phyloP scores from a whole-genome alignment of 2,329 filamentous ascomycete genomes.

The Alternaria postmessia region DNA sequence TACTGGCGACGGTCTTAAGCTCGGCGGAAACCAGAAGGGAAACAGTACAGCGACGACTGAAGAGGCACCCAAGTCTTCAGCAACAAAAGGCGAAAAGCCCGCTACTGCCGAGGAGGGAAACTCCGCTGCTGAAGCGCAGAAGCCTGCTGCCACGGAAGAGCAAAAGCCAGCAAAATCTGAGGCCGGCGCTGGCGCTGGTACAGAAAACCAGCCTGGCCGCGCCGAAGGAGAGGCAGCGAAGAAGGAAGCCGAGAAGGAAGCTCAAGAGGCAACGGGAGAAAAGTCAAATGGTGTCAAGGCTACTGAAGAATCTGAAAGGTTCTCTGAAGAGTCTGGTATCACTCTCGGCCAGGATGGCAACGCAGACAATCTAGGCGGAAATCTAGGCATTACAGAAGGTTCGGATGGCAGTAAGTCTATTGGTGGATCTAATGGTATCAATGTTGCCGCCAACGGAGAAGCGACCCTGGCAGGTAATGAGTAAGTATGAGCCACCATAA shows the following conservation, averaged over 20 bases:
- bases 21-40: slow-evolving; percentile 24
- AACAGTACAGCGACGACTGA: slow-evolving; percentile 17
- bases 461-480: slow-evolving; percentile 35
- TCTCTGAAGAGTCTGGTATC: slow-evolving; percentile 41
- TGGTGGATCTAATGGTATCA: slow-evolving; percentile 43
- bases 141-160: slow-evolving; percentile 13
- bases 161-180: slow-evolving; percentile 10
- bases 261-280: slow-evolving; percentile 25
- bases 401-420: slow-evolving; percentile 43
- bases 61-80: slow-evolving; percentile 7
- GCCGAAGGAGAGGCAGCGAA: slow-evolving; percentile 20
- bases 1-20: slow-evolving; percentile 30
- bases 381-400: slow-evolving; percentile 45
- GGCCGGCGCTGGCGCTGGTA: slow-evolving; percentile 21
- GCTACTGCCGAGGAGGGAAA: slow-evolving; percentile 1
- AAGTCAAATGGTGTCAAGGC: slow-evolving; percentile 37
- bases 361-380: slow-evolving; percentile 41
- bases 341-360: slow-evolving; percentile 33
- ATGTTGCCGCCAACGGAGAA: slow-evolving; percentile 37
- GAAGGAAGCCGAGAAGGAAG: slow-evolving; percentile 29
- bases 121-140: slow-evolving; percentile 3
- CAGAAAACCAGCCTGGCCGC: slow-evolving; percentile 31
- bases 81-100: slow-evolving; percentile 13
- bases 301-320: slow-evolving; percentile 41
- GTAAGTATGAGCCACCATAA: background rate